These are phyloP conservation scores for Capsaspora owczarzaki DNA, from an alignment of 78 protist species.

Conservation along the genomic window DNA sequence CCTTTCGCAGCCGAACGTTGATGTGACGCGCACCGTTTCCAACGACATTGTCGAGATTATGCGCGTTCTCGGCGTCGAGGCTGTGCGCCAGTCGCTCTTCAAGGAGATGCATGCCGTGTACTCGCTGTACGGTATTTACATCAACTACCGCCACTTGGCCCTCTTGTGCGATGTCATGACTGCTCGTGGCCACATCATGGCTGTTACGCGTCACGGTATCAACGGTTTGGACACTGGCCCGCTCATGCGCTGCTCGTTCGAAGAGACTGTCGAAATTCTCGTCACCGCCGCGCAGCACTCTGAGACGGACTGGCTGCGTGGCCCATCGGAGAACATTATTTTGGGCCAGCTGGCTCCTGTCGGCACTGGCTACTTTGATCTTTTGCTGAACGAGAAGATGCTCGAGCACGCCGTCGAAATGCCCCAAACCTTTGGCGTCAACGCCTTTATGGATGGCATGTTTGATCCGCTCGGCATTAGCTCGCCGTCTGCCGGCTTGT, in stretches of 20 bases:
- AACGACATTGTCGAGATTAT: conserved; percentile 91
- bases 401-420: conserved; percentile 31
- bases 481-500: no score
- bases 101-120: conserved; percentile 68
- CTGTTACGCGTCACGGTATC: conserved; percentile 99
- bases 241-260: conserved; percentile 90
- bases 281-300: conserved; percentile 89
- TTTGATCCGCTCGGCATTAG: not conserved
- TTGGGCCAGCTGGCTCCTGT: conserved; percentile 91
- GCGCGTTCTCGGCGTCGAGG: conserved; percentile 96
- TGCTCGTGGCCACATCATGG: conserved; percentile 79
- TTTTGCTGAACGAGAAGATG: conserved; percentile 68
- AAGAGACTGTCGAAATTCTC: conserved; percentile 97
- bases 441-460: not conserved
- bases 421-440: not conserved
- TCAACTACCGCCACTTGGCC: conserved; percentile 97
- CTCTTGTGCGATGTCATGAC: conserved; percentile 96
- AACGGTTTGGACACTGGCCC: conserved; percentile 70
- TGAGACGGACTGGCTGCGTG: conserved; percentile 78
- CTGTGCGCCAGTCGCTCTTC: conserved; percentile 80
- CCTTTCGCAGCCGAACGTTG: conserved; percentile 71
- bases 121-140: conserved; percentile 86
- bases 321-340: conserved; percentile 93
- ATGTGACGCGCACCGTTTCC: conserved; percentile 60
- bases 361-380: conserved; percentile 85